A percentile compares a stretch with the other conserved stretches of the same genome.
phyloP scores from a whole-genome alignment of 192 early-diverging fungal species.

The Gigaspora rosea region DNA sequence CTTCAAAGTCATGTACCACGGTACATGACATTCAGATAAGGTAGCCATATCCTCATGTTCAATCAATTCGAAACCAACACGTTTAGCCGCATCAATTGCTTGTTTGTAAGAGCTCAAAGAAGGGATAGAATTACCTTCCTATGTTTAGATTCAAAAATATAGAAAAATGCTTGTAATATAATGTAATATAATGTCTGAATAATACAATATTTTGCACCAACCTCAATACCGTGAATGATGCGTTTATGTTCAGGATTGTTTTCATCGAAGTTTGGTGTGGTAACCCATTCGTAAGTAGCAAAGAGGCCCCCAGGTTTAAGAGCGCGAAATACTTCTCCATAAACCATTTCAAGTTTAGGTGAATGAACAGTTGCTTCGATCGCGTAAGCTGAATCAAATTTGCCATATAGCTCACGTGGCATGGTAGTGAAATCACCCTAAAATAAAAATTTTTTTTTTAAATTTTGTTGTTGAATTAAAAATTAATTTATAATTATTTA shows the following conservation, averaged over 20 bases:
- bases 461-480: neutral
- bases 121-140: constrained; percentile 81
- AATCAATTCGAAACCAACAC: constrained; percentile 79
- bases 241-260: constrained; percentile 66
- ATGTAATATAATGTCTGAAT: neutral
- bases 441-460: neutral
- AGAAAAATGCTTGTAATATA: neutral
- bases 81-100: constrained; percentile 72
- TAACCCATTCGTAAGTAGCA: constrained; percentile 91
- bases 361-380: constrained; percentile 91
- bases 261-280: constrained; percentile 82
- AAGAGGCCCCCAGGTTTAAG: constrained; percentile 87
- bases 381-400: constrained; percentile 84
- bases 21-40: constrained; percentile 47
- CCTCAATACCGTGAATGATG: constrained; percentile 80
- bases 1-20: constrained; percentile 69
- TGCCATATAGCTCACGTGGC: constrained; percentile 66
- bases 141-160: neutral
- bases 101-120: constrained; percentile 71
- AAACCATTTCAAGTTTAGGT: constrained; percentile 75
- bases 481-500: constrained; percentile 54
- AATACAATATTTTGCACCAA: constrained; percentile 21
- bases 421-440: constrained; percentile 68
- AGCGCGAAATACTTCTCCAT: constrained; percentile 82
- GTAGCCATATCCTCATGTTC: constrained; percentile 62